Conservation (phyloP, 768 basidiomycete species). For the Leucogyrophana mollusca region DNA sequence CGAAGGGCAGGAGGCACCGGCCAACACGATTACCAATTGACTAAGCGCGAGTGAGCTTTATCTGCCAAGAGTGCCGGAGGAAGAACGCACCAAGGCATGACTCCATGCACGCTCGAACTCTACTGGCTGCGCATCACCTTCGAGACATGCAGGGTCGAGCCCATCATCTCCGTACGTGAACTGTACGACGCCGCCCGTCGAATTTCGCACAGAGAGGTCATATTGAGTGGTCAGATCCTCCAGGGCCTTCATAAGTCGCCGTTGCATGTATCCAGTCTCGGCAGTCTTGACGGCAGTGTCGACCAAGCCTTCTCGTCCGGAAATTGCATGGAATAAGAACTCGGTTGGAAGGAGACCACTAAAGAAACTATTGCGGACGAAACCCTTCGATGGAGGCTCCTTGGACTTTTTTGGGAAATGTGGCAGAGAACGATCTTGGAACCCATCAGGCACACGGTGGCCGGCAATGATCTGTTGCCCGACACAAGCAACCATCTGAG, state of each 20-base stretch:
- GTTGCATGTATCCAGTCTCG: slow-evolving; percentile 99
- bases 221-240: slow-evolving; percentile 97
- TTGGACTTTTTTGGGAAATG: slow-evolving; percentile 98
- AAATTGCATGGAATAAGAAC: slow-evolving; percentile 98
- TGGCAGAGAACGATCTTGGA: slow-evolving; percentile 98
- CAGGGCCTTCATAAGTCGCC: slow-evolving; percentile 97
- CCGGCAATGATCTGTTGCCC: slow-evolving; percentile 99
- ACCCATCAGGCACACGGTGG: slow-evolving; percentile 97
- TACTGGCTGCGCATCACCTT: slow-evolving; percentile 92
- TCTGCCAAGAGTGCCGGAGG: slow-evolving; percentile 4
- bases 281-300: slow-evolving; percentile 99
- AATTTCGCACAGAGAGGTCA: slow-evolving; percentile 93
- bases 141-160: slow-evolving; percentile 92
- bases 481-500: slow-evolving; percentile 99
- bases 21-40: slow-evolving; percentile 59
- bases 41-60: slow-evolving; percentile 34
- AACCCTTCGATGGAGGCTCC: slow-evolving; percentile 96
- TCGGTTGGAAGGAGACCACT: slow-evolving; percentile 90
- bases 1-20: slow-evolving; percentile 78
- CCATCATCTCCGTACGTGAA: slow-evolving; percentile 98
- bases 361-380: slow-evolving; percentile 97
- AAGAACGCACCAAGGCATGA: slow-evolving; percentile 66
- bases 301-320: slow-evolving; percentile 96
- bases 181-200: slow-evolving; percentile 92
- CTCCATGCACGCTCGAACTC: slow-evolving; percentile 86